A percentile compares a stretch with the other conserved stretches of the same genome.
Evolutionary conservation across 2,329 filamentous ascomycete genomes (phyloP).

Genomic region (Hypoxylon sp.): DNA sequence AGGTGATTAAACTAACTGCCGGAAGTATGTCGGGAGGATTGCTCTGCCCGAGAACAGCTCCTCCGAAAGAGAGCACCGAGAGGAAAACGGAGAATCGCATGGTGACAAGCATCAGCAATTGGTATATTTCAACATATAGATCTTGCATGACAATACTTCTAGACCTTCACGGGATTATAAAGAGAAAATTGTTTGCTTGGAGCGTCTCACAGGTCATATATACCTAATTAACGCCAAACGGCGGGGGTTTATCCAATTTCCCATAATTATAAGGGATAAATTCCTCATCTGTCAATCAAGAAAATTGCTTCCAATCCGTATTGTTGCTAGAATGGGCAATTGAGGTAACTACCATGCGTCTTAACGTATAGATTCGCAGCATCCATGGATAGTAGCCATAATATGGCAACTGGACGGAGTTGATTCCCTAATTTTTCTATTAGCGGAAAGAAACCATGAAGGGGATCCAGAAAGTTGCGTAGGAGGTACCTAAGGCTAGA

Average conservation of each 20-base stretch:
- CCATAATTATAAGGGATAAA: conserved; percentile 3
- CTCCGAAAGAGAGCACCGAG: background rate
- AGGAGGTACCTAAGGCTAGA: too few relatives aligned
- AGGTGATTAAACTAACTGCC: conserved; percentile 9
- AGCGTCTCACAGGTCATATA: background rate
- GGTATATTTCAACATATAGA: background rate
- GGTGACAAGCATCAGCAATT: background rate
- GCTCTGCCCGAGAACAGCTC: conserved; percentile 4
- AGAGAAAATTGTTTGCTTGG: background rate
- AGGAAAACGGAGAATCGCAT: conserved; percentile 10
- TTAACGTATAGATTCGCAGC: background rate
- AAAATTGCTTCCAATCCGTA: background rate
- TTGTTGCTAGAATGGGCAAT: background rate
- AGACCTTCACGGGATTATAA: background rate
- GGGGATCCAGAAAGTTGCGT: background rate
- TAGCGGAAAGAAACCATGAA: background rate
- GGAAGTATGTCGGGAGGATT: conserved; percentile 3
- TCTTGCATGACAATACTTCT: background rate
- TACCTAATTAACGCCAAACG: background rate
- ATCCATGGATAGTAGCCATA: background rate
- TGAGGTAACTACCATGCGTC: background rate
- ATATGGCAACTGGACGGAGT: background rate
- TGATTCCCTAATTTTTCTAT: background rate
- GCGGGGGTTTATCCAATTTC: conserved; percentile 4
- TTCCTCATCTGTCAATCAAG: background rate